Base-by-base conservation (phyloP, 148 eudicot genomes). In the Amaranthus cruentus region DNA sequence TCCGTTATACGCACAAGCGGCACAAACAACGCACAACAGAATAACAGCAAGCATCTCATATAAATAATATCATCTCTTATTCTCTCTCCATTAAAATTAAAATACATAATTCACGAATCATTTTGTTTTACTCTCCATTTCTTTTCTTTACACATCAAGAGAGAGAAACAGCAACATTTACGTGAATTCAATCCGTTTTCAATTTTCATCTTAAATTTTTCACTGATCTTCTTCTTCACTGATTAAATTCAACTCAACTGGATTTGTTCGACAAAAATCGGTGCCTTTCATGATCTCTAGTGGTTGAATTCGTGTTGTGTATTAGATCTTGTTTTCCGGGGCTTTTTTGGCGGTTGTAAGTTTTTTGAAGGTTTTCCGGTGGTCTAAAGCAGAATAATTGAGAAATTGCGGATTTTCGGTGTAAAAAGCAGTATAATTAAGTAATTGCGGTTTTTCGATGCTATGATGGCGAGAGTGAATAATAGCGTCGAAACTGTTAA, bases 401-500 rank as follows among this genome's bases (percentile, higher is more conserved):
- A 7, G 13, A 55, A 0, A 62, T 28, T 49, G 78, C 47, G 48
- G 42, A 63, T 63, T 42, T 64, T 43, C 51, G 62, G 49, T 28
- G 47, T 0, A 49, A 43, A 13, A 68, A 75, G 66, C 66, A 62
- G 71, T 55, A 65, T 74, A 55, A 47, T 42, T 50, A 54, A 7
- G 13, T 48, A 0, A 62, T 28, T 49, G 78, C 47, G 66, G 58
- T 69, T 70, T 74, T 66, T 64, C 69, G 79, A 67, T 55, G 74
- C 47, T 55, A 81, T 81, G 83, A 72, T 53, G 85, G 69, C 65
- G 70, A 79, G 78, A 46, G 69, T 79, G 28, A 67, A 82, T 71
- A 83, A 72, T 78, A 88, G 85, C 70, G 87, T 87, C n/a, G 88
- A 87, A 13, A 90, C 92, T 13, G 90, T 90, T 2, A 90, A 87